Base-by-base conservation (phyloP, 148 eudicot genomes). In the Euryodendron excelsum region DNA sequence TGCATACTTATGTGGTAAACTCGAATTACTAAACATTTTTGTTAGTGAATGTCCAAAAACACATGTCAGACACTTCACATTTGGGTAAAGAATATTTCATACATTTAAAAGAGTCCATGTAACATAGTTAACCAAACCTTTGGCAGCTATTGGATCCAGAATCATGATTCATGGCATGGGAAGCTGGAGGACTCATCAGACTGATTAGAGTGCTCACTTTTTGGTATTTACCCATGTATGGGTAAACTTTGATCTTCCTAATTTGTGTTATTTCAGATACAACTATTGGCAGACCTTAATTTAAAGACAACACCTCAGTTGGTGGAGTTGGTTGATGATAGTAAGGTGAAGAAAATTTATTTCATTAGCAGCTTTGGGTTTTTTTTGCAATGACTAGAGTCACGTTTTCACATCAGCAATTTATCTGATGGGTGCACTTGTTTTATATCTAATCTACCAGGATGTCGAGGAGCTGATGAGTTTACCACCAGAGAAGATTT, bases 381-480 rank as follows among this genome's bases (percentile, higher is more conserved):
- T 60, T 25, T 60, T 60, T 25, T 60, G 33, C 33, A 60, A 60
- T 60, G 12, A 60, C 60, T 55, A 55, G 60, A 0, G 7, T 60
- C 30, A 60, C 13, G 15, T 3, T 21, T 23, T 60, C 20, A 60
- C 30, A 60, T 3, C 20, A 12, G 33, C 33, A 60, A 27, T 60
- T 60, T 60, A 55, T 55, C 14, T 60, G 17, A 60, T 1, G 33
- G 3, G 12, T 1, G 6, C 13, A 10, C 64, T 30, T 58, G 44
- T 18, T 39, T 3, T n/a, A 45, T 3, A 20, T 25, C 21, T 41
- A 52, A 53, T 76, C 58, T 61, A 23, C 77, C 80, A 93, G 97
- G 97, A 93, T 82, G 87, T 88, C 67, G 97, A 93, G 89, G 97
- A 93, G 88, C 82, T 93, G 70, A 88, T 91, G 91, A 88, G 89